Base-by-base conservation (phyloP, 768 basidiomycete genomes). In the Asterophora lycoperdoides region DNA sequence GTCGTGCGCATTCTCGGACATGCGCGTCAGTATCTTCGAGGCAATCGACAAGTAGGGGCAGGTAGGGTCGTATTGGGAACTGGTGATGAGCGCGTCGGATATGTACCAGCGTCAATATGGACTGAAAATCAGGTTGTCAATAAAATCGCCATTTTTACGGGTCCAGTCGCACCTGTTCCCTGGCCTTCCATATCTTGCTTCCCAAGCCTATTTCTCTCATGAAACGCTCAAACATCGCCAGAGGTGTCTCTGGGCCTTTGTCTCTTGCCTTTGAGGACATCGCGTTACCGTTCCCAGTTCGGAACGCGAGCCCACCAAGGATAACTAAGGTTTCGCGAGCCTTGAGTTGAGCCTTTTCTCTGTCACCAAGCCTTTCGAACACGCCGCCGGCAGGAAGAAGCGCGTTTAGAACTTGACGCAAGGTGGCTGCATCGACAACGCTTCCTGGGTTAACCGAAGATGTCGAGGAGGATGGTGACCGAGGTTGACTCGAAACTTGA, bases 21-120 rank as follows among this genome's bases (percentile, higher is more conserved):
- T 83, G 81, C 15, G 86, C 80, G 61, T 99, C 96, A 1, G 83
- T 81, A 66, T 98, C 95, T 70, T 97, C 90, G 26, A 99, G 75
- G 33, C 84, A 75, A 47, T 85, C 89, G 29, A 97, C 90, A 42
- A 99, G 79, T 10, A 76, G 68, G 1, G 86, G 66, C 28, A 95
- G 78, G 67, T 86, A 97, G 5, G 88, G 79, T 38, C 87, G 78
- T 36, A 96, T 80, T 30, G 91, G 90, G 51, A 92, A 90, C 37
- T 79, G 72, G 58, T 80, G 78, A 63, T 88, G 80, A 37, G 69
- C 63, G 32, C 85, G 82, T 44, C 89, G 84, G 56, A 92, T 78
- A 56, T 85, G 77, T 14, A 87, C 86, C 7, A 92, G 74, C 14
- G 80, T 75, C 38, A 87, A 62, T 37, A 91, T 79, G 19, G 82